These are phyloP conservation scores for Leccinum solheimii DNA, from an alignment of 1,284 basidiomycete species.

Conservation along the genomic window DNA sequence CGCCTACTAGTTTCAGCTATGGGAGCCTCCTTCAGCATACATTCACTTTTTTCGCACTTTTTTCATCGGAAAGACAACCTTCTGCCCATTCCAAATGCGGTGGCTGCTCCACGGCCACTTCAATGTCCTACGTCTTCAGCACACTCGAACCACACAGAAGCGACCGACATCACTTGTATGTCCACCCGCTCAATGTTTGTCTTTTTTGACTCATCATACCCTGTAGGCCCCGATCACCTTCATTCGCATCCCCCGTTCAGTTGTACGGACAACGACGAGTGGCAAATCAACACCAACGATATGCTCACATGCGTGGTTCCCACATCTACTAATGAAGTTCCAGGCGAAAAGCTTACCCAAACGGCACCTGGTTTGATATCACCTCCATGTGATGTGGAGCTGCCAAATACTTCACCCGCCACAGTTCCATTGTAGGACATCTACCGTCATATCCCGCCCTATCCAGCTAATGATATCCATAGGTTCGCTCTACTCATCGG, in stretches of 20 bases:
- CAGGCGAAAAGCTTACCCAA: background rate
- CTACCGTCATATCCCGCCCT: background rate
- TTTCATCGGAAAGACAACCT: background rate
- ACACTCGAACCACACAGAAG: background rate
- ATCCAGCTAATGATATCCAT: background rate
- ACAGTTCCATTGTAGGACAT: background rate
- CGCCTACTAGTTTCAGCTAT: background rate
- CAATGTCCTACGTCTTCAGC: background rate
- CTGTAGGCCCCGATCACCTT: background rate
- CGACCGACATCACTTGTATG: slow-evolving; percentile 2
- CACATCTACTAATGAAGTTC: background rate
- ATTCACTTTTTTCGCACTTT: background rate
- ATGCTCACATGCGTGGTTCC: background rate
- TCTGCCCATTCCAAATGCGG: background rate
- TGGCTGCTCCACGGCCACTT: background rate
- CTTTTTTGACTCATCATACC: background rate
- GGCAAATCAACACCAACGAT: background rate
- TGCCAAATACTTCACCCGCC: background rate
- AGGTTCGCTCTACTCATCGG: slow-evolving; percentile 61
- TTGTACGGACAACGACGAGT: background rate
- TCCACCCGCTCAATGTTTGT: background rate
- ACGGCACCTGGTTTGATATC: background rate
- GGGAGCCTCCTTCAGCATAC: background rate
- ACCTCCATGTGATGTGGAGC: background rate
- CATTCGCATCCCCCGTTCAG: background rate